A percentile compares a stretch with the other conserved stretches of the same genome.
phyloP scores from a whole-genome alignment of 2,329 filamentous ascomycete species.

The Blastomyces percursus region DNA sequence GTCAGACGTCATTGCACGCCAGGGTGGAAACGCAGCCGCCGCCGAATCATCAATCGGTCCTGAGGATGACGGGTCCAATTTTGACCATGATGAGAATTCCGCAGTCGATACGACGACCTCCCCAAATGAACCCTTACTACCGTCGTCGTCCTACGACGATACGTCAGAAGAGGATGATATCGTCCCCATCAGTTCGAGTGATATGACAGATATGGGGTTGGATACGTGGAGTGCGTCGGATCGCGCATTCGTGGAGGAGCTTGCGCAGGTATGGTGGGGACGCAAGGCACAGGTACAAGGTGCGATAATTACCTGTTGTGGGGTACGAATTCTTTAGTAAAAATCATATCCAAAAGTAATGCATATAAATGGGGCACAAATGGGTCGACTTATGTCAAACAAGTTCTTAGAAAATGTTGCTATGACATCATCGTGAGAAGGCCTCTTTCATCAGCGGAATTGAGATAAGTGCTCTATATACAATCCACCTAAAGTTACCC shows the following conservation, averaged over 20 bases:
- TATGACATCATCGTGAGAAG: background rate
- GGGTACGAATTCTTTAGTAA: constrained; percentile 33
- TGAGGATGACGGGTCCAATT: background rate
- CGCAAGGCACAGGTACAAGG: constrained; percentile 34
- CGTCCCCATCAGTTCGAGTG: constrained; percentile 32
- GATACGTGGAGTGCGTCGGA: constrained; percentile 40
- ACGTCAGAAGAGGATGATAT: constrained; percentile 15
- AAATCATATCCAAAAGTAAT: constrained; percentile 5
- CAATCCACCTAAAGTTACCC: too few species aligned
- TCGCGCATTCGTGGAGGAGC: constrained; percentile 35
- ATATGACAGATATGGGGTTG: constrained; percentile 40
- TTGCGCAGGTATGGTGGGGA: constrained; percentile 38
- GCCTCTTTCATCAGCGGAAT: background rate
- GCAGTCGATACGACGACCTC: background rate
- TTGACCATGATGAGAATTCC: background rate
- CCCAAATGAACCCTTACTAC: constrained; percentile 4
- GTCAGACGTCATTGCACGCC: constrained; percentile 33
- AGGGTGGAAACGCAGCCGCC: constrained; percentile 20
- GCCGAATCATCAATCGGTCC: constrained; percentile 9
- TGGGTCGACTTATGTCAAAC: background rate
- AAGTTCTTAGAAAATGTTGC: background rate
- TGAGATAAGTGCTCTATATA: too few species aligned
- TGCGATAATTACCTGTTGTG: constrained; percentile 38
- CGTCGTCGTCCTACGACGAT: background rate
- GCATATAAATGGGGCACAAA: background rate